Evolutionary conservation across 2,329 filamentous ascomycete genomes (phyloP).

Genomic region (Paecilomyces fulvus): DNA sequence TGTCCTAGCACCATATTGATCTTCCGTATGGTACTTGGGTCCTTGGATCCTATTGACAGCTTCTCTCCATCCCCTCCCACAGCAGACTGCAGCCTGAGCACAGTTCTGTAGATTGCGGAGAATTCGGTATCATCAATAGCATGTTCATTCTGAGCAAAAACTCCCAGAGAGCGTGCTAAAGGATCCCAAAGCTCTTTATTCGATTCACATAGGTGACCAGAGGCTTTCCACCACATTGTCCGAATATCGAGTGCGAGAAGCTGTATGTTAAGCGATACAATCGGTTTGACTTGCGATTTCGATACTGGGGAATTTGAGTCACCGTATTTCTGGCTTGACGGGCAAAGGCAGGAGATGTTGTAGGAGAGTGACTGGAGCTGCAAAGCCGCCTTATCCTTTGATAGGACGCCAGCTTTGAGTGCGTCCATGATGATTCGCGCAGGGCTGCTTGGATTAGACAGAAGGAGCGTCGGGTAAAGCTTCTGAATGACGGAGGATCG

Average conservation of each 20-base stretch:
- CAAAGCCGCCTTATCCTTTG: slow-evolving; percentile 32
- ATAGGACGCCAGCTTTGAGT: slow-evolving; percentile 24
- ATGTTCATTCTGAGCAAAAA: slow-evolving; percentile 26
- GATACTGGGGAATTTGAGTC: slow-evolving; percentile 8
- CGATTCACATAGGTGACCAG: slow-evolving; percentile 33
- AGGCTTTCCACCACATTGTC: slow-evolving; percentile 34
- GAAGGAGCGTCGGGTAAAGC: slow-evolving; percentile 20
- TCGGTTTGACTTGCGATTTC: slow-evolving; percentile 19
- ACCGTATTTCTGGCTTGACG: slow-evolving; percentile 11
- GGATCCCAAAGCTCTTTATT: slow-evolving; percentile 36
- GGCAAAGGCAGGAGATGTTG: slow-evolving; percentile 27
- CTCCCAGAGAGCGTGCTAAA: slow-evolving; percentile 31
- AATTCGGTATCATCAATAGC: slow-evolving; percentile 30
- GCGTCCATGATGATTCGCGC: slow-evolving; percentile 31
- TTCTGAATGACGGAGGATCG: slow-evolving; percentile 25
- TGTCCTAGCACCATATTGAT: slow-evolving; percentile 29
- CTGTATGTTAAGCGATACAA: slow-evolving; percentile 28
- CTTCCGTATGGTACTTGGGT: slow-evolving; percentile 21
- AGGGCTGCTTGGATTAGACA: slow-evolving; percentile 29
- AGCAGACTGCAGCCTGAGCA: slow-evolving; percentile 26
- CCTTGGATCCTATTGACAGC: slow-evolving; percentile 10
- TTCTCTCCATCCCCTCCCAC: slow-evolving; percentile 21
- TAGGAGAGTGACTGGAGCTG: slow-evolving; percentile 39
- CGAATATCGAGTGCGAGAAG: slow-evolving; percentile 35
- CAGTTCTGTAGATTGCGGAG: slow-evolving; percentile 24